These are phyloP conservation scores for Eimeria falciformis DNA, from an alignment of 169 alveolate genomes.

Conservation along the genomic window DNA sequence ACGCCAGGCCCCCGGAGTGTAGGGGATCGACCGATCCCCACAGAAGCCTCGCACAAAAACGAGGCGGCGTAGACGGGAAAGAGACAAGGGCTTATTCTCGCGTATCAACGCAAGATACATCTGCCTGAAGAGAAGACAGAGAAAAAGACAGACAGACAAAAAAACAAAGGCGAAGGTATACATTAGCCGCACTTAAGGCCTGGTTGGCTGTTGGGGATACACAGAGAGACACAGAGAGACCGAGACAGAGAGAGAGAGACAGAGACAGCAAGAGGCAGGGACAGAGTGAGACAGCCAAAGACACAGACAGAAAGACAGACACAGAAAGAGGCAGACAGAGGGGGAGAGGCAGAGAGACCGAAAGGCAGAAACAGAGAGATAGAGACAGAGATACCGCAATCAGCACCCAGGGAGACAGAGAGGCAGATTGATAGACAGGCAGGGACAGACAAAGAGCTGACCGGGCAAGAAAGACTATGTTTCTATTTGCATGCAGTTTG, in stretches of 20 bases:
- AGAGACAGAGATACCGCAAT: background rate
- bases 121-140: conserved; percentile 9
- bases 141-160: background rate
- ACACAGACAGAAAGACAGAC: background rate
- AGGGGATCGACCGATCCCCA: conserved; percentile 24
- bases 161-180: background rate
- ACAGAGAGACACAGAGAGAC: too few species aligned
- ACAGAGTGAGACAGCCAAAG: background rate
- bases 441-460: conserved; percentile 13
- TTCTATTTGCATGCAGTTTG: conserved; percentile 83
- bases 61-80: background rate
- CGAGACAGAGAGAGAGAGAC: background rate
- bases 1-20: background rate
- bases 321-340: background rate
- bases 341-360: background rate
- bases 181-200: too few species aligned
- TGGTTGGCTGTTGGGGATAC: too few species aligned
- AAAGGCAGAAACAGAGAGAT: background rate
- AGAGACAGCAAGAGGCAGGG: background rate
- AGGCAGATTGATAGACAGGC: background rate
- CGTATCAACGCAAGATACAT: background rate
- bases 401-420: background rate
- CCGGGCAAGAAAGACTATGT: conserved; percentile 81
- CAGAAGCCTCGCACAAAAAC: conserved; percentile 22
- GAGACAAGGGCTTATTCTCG: background rate